Conservation (phyloP, 495 filamentous ascomycete species). For the Staphylotrichum longicolle region DNA sequence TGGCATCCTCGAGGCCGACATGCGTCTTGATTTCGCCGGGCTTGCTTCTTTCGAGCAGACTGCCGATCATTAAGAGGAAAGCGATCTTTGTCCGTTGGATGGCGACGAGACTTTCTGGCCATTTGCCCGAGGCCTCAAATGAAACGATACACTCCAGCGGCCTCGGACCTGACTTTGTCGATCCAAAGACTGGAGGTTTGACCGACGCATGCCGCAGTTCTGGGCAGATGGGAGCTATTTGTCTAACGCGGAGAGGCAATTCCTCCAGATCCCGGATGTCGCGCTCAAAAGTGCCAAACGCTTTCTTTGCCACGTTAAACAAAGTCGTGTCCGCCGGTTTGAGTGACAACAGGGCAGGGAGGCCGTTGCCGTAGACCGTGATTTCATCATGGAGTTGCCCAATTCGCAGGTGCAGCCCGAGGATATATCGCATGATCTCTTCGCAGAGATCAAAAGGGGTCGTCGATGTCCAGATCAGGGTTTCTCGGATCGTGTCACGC, state of each 20-base stretch:
- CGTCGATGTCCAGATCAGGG: slow-evolving; percentile 75
- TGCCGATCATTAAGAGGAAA: slow-evolving; percentile 79
- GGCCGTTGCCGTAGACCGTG: slow-evolving; percentile 60
- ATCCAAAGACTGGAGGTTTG: slow-evolving; percentile 45
- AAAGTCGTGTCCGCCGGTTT: slow-evolving; percentile 41
- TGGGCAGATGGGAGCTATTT: slow-evolving; percentile 67
- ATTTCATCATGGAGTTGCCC: slow-evolving; percentile 47
- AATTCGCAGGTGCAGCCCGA: slow-evolving; percentile 58
- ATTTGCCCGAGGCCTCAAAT: slow-evolving; percentile 89
- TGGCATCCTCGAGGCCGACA: slow-evolving; percentile 77
- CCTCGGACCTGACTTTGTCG: slow-evolving; percentile 35
- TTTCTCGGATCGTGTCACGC: slow-evolving; percentile 71
- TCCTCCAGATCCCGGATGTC: slow-evolving; percentile 72
- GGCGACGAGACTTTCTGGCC: slow-evolving; percentile 86
- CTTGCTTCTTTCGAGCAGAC: slow-evolving; percentile 57
- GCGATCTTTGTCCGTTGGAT: slow-evolving; percentile 94
- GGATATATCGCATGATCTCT: slow-evolving; percentile 74
- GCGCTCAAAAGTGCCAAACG: slow-evolving; percentile 68
- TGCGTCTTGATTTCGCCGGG: slow-evolving; percentile 53
- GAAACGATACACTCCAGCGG: slow-evolving; percentile 70
- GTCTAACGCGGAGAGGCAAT: slow-evolving; percentile 75
- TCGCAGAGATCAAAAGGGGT: slow-evolving; percentile 61
- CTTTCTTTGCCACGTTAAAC: slow-evolving; percentile 55
- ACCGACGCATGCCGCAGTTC: slow-evolving; percentile 72
- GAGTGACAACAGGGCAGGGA: slow-evolving; percentile 54